phyloP scores from a whole-genome alignment of 306 rosid species.

The Oemleria cerasiformis region DNA sequence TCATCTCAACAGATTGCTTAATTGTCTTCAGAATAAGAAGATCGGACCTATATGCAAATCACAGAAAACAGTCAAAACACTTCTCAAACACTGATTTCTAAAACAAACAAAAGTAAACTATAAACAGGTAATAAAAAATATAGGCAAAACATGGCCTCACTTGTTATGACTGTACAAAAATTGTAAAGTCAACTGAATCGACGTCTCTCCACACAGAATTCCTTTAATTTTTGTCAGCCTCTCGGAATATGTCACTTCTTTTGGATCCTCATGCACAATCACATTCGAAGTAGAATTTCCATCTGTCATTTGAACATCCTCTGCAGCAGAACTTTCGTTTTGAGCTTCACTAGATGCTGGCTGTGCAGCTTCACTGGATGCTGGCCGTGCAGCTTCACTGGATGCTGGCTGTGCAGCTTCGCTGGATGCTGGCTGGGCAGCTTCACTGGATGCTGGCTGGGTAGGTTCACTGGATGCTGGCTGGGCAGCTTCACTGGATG shows the following conservation, averaged over 20 bases:
- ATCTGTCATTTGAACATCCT: conserved; percentile 80
- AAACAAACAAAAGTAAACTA: not conserved
- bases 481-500: conserved; percentile 26
- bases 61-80: conserved; percentile 29
- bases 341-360: conserved; percentile 31
- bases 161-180: conserved; percentile 96
- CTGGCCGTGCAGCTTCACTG: not conserved
- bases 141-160: conserved; percentile 44
- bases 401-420: conserved; percentile 49
- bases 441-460: conserved; percentile 48
- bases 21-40: conserved; percentile 94
- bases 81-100: conserved; percentile 8
- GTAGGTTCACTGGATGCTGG: conserved; percentile 31
- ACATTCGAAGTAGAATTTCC: conserved; percentile 43
- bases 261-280: conserved; percentile 67
- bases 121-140: conserved; percentile 9
- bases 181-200: conserved; percentile 84
- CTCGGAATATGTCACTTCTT: conserved; percentile 71
- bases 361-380: too few relatives aligned
- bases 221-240: conserved; percentile 80
- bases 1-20: conserved; percentile 98
- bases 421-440: conserved; percentile 25
- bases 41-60: conserved; percentile 64
- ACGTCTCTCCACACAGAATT: conserved; percentile 90
- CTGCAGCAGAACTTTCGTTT: conserved; percentile 55